Evolutionary conservation across 768 basidiomycete genomes (phyloP), one percentile per base, ranked within the genome.

Genomic region (Thelephora aurantiotincta): DNA sequence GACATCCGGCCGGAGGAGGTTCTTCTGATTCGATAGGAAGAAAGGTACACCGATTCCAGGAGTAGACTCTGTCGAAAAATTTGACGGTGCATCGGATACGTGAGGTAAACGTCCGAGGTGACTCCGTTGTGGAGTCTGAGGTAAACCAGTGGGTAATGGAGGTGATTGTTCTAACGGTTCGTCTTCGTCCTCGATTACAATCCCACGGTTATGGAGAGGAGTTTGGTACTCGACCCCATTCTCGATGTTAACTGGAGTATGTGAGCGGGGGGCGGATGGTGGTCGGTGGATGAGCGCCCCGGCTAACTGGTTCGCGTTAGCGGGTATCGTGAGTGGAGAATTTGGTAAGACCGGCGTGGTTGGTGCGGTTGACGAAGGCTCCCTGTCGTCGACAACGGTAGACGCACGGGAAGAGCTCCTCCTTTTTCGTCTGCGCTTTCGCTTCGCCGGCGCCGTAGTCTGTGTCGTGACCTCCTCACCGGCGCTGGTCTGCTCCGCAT

Each of bases 171-270:
- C 59, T 0, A 51, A 51, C 11, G 68, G 64, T 48, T 82, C 80
- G 35, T 85, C 81, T 37, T 81, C 78, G 48, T 82, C 78, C 58
- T 82, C 82, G 35, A 86, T 70, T 1, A 84, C 65, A 20, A 82
- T 71, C 57, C 82, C 80, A 63, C 53, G 79, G 65, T 62, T 67
- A 55, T 54, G 77, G 62, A 47, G 64, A 49, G 52, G 64, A 60
- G 50, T 70, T 69, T 55, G 55, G 36, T 51, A 56, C 33, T 47
- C 51, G 47, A 50, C 48, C 9, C 44, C 37, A 2, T 37, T 37
- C 33, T 48, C 48, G 2, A 49, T 52, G 33, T 48, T 51, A 3
- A 48, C 33, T 6, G 36, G 47, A 13, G 45, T 13, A n/a, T 36
- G 47, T 16, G 50, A 48, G 6, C 52, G 46, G 1, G 46, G 38